Evolutionary conservation across 2,329 filamentous ascomycete genomes (phyloP).

Genomic region (Periconia digitata): DNA sequence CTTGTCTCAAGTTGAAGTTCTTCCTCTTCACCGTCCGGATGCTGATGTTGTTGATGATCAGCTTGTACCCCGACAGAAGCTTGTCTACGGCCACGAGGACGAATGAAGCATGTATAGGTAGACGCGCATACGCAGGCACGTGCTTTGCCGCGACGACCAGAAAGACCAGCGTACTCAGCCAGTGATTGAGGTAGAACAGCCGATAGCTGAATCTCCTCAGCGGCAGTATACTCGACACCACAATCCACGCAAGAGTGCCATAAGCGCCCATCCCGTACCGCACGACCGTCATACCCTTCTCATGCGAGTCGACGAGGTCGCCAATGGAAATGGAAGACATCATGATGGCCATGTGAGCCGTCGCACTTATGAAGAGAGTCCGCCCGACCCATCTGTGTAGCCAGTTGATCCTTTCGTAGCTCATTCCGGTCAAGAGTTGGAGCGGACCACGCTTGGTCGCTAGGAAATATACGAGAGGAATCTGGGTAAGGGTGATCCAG

Average conservation of each 20-base stretch:
- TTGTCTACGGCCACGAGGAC: conserved; percentile 21
- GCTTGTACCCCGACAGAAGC: conserved; percentile 3
- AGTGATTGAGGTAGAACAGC: conserved; percentile 31
- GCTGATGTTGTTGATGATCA: conserved; percentile 22
- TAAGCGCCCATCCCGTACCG: conserved; percentile 30
- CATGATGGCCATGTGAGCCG: conserved; percentile 28
- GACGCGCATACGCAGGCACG: conserved; percentile 24
- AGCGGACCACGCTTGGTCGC: conserved; percentile 27
- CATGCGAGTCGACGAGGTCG: conserved; percentile 22
- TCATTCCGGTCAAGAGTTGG: conserved; percentile 19
- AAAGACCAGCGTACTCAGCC: conserved; percentile 23
- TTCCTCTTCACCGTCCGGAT: conserved; percentile 12
- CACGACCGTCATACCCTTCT: conserved; percentile 22
- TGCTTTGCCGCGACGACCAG: conserved; percentile 24
- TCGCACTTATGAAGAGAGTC: conserved; percentile 27
- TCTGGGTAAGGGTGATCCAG: conserved; percentile 31
- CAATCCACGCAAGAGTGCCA: conserved; percentile 25
- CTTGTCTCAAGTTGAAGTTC: conserved; percentile 10
- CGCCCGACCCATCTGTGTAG: conserved; percentile 28
- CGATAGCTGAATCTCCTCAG: conserved; percentile 27
- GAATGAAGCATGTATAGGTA: conserved; percentile 22
- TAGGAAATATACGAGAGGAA: conserved; percentile 29
- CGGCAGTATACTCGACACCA: conserved; percentile 21
- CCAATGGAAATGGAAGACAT: conserved; percentile 21
- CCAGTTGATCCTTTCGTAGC: conserved; percentile 27